A percentile compares a stretch with the other conserved stretches of the same genome.
Evolutionary conservation across 495 filamentous ascomycete genomes (phyloP).

Genomic region (Penicillium angulare): DNA sequence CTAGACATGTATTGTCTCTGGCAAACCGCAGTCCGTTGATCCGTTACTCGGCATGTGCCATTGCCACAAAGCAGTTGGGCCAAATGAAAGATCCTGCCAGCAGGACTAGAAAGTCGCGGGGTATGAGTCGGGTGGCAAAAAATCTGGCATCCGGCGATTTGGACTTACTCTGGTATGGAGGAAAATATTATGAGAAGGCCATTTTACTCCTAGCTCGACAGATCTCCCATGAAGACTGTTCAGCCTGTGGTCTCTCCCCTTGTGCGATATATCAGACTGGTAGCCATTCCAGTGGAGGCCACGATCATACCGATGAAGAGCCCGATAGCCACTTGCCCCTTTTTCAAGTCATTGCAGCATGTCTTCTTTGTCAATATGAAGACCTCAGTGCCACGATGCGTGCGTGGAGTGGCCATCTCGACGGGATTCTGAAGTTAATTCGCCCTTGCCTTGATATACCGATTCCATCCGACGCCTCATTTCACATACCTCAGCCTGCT

Average conservation of each 20-base stretch:
- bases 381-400: slow-evolving; percentile 17
- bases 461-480: background rate
- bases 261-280: slow-evolving; percentile 7
- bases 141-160: slow-evolving; percentile 4
- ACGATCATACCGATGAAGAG: background rate
- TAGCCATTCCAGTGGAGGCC: background rate
- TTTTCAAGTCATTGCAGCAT: slow-evolving; percentile 14
- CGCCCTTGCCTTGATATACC: slow-evolving; percentile 3
- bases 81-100: slow-evolving; percentile 12
- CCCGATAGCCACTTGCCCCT: slow-evolving; percentile 2
- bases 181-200: slow-evolving; percentile 26
- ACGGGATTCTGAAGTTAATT: slow-evolving; percentile 17
- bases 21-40: slow-evolving; percentile 11
- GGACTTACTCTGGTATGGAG: slow-evolving; percentile 25
- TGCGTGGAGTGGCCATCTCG: slow-evolving; percentile 20
- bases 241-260: slow-evolving; percentile 6
- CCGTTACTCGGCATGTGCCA: slow-evolving; percentile 19
- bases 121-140: slow-evolving; percentile 3
- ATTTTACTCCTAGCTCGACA: slow-evolving; percentile 18
- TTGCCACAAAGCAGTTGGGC: slow-evolving; percentile 23
- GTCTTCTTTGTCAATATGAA: slow-evolving; percentile 22
- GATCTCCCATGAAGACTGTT: slow-evolving; percentile 6
- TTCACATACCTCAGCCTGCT: slow-evolving; percentile 3
- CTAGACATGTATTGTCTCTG: slow-evolving; percentile 9
- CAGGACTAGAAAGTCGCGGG: background rate